Base-by-base conservation (phyloP, 2,329 filamentous ascomycete genomes). In the Xylariaceae sp. region DNA sequence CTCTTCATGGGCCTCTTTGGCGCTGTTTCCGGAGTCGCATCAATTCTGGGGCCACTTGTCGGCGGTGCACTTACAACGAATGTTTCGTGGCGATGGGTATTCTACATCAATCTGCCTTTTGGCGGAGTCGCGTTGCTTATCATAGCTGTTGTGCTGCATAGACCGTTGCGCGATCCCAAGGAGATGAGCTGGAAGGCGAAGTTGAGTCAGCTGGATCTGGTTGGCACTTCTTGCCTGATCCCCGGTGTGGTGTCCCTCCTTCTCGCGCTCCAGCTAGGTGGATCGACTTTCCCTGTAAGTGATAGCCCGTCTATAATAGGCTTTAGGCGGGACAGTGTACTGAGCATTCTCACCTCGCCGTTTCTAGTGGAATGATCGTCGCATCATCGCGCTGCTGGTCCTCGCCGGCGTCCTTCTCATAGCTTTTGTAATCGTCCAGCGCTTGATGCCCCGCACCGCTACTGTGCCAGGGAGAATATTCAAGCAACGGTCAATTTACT, bases 321-420 rank as follows among this genome's bases (percentile, higher is more conserved):
- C 25, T 29, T 29, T 14, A 29, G 14, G 14, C 8, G 25, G 8
- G 25, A 29, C n/a, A n/a, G n/a, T n/a, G 14, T 29, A 14, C 27
- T 5, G 11, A 11, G 25, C 5, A 44, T 14, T 22, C 14, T 61
- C 67, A 25, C 16, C 53, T 17, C 35, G 27, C 21, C 23, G 7
- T 22, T 20, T 10, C 17, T 41, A 63, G 55, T 76, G 72, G 74
- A 62, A 57, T 16, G 62, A 60, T 33, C 62, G 61, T 0, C 63
- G 63, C 5, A 66, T 76, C 33, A 68, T 77, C 27, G 66, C 63
- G 2, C 62, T 75, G 40, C 51, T 72, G 25, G 58, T 65, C 36
- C 52, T 72, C 1, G 66, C 66, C 10, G 57, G 47, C 1, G 48
- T 71, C 4, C 59, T 73, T 3, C 48, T 76, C 19, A 39, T 68